Conservation (phyloP, 1,284 basidiomycete species). For the Rhodotorula sp. region DNA sequence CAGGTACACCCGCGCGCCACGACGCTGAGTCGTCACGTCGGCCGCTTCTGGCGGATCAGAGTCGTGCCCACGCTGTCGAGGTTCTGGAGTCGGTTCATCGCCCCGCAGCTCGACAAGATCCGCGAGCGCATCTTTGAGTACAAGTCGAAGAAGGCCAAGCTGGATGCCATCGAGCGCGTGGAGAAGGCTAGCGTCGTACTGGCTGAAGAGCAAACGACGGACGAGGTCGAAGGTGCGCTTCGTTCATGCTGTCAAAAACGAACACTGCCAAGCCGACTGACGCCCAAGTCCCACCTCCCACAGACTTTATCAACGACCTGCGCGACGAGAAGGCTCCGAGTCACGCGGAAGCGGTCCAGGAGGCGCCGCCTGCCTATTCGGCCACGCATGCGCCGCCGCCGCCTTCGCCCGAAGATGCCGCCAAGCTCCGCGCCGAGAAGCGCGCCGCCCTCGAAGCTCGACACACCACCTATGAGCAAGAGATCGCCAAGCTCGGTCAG, state of each 20-base stretch:
- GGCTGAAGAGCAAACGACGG: slow-evolving; percentile 22
- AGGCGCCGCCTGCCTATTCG: slow-evolving; percentile 15
- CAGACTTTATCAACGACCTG: slow-evolving; percentile 41
- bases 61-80: slow-evolving; percentile 37
- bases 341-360: background rate
- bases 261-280: background rate
- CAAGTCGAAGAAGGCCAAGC: slow-evolving; percentile 34
- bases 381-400: slow-evolving; percentile 15
- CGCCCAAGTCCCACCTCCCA: background rate
- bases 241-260: background rate
- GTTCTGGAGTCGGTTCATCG: slow-evolving; percentile 44
- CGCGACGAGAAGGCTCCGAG: slow-evolving; percentile 12
- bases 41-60: slow-evolving; percentile 22
- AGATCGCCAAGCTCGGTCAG: slow-evolving; percentile 41
- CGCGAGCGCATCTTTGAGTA: slow-evolving; percentile 43
- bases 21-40: slow-evolving; percentile 11
- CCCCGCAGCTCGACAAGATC: slow-evolving; percentile 45
- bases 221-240: slow-evolving; percentile 32
- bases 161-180: slow-evolving; percentile 34
- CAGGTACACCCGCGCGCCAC: slow-evolving; percentile 39
- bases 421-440: slow-evolving; percentile 38
- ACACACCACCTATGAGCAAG: slow-evolving; percentile 41
- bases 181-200: slow-evolving; percentile 35
- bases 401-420: slow-evolving; percentile 21
- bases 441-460: slow-evolving; percentile 38